phyloP scores from a whole-genome alignment of 495 filamentous ascomycete species.

The Aspergillus affinis region DNA sequence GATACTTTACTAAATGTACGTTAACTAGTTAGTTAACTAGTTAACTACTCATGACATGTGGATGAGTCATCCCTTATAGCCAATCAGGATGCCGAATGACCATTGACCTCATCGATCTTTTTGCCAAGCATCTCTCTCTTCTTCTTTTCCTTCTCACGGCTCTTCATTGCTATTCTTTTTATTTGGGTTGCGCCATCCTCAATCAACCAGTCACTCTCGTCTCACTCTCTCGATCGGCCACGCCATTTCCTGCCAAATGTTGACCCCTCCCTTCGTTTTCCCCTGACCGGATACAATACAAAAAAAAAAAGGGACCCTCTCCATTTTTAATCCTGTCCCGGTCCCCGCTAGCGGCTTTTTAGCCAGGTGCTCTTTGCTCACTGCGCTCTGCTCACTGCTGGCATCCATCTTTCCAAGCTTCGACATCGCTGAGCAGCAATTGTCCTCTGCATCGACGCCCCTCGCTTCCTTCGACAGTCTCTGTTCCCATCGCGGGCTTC shows the following conservation, averaged over 20 bases:
- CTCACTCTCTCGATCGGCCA: too few relatives aligned
- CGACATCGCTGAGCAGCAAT: background rate
- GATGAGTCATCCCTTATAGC: constrained; percentile 17
- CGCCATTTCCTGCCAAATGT: background rate
- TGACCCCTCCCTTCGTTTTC: background rate
- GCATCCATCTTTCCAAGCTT: background rate
- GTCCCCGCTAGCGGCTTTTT: background rate
- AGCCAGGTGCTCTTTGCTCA: background rate
- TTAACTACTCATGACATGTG: too few relatives aligned
- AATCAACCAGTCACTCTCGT: background rate
- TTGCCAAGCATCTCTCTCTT: constrained; percentile 19
- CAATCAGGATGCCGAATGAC: constrained; percentile 17
- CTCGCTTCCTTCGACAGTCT: background rate
- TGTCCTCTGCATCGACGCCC: background rate
- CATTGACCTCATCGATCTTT: constrained; percentile 26
- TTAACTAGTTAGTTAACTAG: too few relatives aligned
- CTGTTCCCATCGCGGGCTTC: background rate
- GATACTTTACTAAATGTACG: too few relatives aligned
- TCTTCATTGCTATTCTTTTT: constrained; percentile 26
- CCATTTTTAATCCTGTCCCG: too few relatives aligned
- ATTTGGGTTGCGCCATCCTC: constrained; percentile 7
- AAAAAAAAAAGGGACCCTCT: too few relatives aligned
- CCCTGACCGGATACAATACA: background rate
- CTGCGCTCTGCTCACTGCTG: background rate
- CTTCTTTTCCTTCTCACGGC: constrained; percentile 4